Base-by-base conservation (phyloP, 768 basidiomycete genomes). In the Phlebiopsis flavidoalba region DNA sequence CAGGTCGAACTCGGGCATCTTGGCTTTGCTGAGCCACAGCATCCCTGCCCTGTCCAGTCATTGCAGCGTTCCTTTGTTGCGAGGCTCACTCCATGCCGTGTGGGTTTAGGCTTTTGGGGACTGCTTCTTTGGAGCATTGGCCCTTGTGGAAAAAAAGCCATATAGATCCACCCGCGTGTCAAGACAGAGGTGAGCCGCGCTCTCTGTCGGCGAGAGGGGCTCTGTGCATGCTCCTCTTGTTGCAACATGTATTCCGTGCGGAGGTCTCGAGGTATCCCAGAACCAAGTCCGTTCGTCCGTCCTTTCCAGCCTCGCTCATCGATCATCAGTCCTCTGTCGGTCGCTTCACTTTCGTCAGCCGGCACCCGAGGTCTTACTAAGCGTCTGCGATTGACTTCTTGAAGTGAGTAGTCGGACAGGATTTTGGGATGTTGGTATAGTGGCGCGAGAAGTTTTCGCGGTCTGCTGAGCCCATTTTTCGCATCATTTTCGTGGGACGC, bases 361-460 rank as follows among this genome's bases (percentile, higher is more conserved):
- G 61, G 96, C 87, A n/a, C 71, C 90, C 89, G n/a, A 96, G 81
- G 52, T 87, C 88, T 74, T 97, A n/a, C 95, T 53, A 98, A n/a
- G 80, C 12, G 85, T 90, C 26, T n/a, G 81, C 72, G 17, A 98
- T 78, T 1, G 87, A 85, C 70, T 93, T 86, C 73, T 96, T 96
- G 50, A 98, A 82, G 85, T 81, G 33, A 96, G 77, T 3, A 98
- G 81, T 10, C 94, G 88, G 77, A 74, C 60, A 93, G 79, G 65
- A 94, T 85, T 4, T n/a, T n/a, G n/a, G 91, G 89, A 69, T 87
- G 88, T 15, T n/a, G n/a, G n/a, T n/a, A n/a, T n/a, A n/a, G n/a
- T n/a, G n/a, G 78, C 73, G 69, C 82, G 84, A 93, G 80, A 43
- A 82, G 80, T 61, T 83, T 80, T n/a, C n/a, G n/a, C 10, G 83